These are phyloP conservation scores for Metschnikowia shivogae DNA, from an alignment of 805 yeast species.

Conservation along the genomic window DNA sequence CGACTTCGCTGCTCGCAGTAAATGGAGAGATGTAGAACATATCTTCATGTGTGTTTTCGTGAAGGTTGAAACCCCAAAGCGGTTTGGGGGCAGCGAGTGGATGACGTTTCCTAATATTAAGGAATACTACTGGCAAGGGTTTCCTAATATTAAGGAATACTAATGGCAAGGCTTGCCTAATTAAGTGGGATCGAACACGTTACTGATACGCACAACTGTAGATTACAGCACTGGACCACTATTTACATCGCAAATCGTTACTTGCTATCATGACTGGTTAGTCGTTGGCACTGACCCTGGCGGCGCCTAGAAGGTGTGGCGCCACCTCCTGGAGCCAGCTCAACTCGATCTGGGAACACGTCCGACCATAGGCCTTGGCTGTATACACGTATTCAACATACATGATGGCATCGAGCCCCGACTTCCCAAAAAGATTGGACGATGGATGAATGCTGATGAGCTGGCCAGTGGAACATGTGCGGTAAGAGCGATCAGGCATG, in stretches of 20 bases:
- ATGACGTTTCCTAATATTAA: too few relatives aligned
- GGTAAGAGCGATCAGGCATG: constrained; percentile 87
- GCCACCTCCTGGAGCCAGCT: constrained; percentile 85
- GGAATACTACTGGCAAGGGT: too few relatives aligned
- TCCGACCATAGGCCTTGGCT: constrained; percentile 87
- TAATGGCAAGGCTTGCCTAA: too few relatives aligned
- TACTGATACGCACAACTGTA: too few relatives aligned
- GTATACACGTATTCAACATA: constrained; percentile 93
- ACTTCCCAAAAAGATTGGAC: constrained; percentile 74
- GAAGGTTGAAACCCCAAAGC: too few relatives aligned
- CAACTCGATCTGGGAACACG: constrained; percentile 74
- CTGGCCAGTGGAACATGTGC: constrained; percentile 83
- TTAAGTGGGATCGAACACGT: too few relatives aligned
- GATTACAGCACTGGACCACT: too few relatives aligned
- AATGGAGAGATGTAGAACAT: too few relatives aligned
- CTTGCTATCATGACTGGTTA: constrained; percentile 12
- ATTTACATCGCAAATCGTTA: neutral
- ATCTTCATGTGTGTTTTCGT: too few relatives aligned
- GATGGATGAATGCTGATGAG: constrained; percentile 87
- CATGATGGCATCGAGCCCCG: constrained; percentile 79
- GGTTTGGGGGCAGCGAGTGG: too few relatives aligned
- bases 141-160: too few relatives aligned
- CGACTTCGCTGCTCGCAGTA: too few relatives aligned
- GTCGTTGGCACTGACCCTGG: constrained; percentile 25
- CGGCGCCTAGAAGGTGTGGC: constrained; percentile 54